Percentiles rank a stretch among this genome's conserved stretches.
These are phyloP conservation scores for Cryptosporidium ubiquitum DNA, from an alignment of 169 alveolate genomes.

Conservation along the genomic window DNA sequence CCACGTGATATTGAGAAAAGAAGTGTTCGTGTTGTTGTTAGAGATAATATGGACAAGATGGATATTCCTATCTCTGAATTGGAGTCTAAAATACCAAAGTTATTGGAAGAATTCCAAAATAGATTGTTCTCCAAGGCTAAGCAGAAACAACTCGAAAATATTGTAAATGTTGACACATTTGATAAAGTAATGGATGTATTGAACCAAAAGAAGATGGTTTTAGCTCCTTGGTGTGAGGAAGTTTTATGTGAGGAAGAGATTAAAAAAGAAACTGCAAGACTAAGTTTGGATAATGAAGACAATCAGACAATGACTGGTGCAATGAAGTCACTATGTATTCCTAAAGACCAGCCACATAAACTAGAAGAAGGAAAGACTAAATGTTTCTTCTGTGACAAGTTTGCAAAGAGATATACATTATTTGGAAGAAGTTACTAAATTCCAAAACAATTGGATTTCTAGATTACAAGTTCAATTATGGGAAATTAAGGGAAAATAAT, in stretches of 20 bases:
- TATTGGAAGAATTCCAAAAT: slow-evolving; percentile 80
- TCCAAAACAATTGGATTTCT: background rate
- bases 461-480: too few relatives aligned
- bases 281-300: slow-evolving; percentile 48
- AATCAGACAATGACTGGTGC: slow-evolving; percentile 90
- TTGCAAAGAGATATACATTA: slow-evolving; percentile 91
- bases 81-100: slow-evolving; percentile 76
- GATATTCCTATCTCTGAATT: slow-evolving; percentile 79
- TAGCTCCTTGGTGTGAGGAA: slow-evolving; percentile 93
- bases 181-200: slow-evolving; percentile 88
- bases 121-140: slow-evolving; percentile 80
- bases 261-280: slow-evolving; percentile 80
- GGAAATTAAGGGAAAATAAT: background rate
- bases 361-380: slow-evolving; percentile 87
- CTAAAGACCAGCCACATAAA: slow-evolving; percentile 91
- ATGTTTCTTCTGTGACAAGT: slow-evolving; percentile 95
- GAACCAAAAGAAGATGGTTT: slow-evolving; percentile 82
- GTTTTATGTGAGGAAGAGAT: slow-evolving; percentile 82
- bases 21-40: slow-evolving; percentile 89
- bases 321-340: slow-evolving; percentile 97
- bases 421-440: slow-evolving; percentile 95
- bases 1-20: slow-evolving; percentile 93
- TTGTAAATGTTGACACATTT: slow-evolving; percentile 77
- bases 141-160: slow-evolving; percentile 77
- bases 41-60: slow-evolving; percentile 89